These are phyloP conservation scores for Helichrysum umbraculigerum DNA, from an alignment of 129 eudicot species.

Conservation along the genomic window DNA sequence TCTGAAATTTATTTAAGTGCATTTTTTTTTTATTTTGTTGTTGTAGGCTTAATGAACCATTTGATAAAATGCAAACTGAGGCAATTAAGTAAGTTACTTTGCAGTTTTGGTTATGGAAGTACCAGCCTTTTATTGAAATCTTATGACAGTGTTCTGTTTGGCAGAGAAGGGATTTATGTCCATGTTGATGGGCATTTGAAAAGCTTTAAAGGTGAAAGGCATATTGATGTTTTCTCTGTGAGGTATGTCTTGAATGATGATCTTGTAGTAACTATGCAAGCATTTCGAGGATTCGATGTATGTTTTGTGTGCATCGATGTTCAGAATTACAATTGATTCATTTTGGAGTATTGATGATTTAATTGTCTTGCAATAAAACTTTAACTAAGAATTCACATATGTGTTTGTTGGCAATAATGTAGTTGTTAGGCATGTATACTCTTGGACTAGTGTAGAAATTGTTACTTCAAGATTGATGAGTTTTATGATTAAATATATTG, in stretches of 20 bases:
- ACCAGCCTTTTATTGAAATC: neutral
- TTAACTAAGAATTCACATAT: neutral
- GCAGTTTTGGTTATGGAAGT: neutral
- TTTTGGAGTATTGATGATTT: neutral
- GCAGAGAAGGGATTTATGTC: conserved; percentile 84
- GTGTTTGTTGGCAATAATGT: neutral
- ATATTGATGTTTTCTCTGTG: conserved; percentile 68
- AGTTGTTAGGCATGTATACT: neutral
- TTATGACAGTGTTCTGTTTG: neutral
- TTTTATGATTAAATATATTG: neutral
- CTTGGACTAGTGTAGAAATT: conserved; percentile 8
- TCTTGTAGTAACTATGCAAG: neutral
- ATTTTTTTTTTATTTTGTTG: neutral
- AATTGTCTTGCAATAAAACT: neutral
- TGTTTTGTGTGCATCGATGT: neutral
- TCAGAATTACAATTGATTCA: neutral
- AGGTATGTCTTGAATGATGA: conserved; percentile 47
- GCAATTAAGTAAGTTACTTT: conserved; percentile 49
- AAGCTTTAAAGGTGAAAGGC: conserved; percentile 65
- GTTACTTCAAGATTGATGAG: neutral
- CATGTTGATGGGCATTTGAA: conserved; percentile 79
- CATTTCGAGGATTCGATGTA: conserved; percentile 9
- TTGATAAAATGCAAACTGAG: conserved; percentile 70
- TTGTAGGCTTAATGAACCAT: conserved; percentile 73
- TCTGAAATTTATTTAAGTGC: no score